Evolutionary conservation across 352 stramenopile genomes (phyloP).

Genomic region (Globisporangium parvum): DNA sequence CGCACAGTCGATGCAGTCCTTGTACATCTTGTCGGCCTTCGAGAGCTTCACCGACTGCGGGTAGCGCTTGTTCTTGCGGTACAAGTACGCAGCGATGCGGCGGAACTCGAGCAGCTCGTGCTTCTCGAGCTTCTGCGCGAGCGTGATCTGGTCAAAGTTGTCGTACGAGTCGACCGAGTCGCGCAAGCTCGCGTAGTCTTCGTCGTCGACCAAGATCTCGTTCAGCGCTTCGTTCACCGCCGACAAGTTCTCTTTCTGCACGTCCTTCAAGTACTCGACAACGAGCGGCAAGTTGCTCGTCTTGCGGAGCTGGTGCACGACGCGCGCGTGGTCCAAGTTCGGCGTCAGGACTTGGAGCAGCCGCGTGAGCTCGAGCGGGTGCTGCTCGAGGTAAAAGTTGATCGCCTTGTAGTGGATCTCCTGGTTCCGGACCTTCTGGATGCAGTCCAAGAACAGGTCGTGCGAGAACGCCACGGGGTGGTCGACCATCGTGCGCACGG

Average conservation of each 20-base stretch:
- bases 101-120: slow-evolving; percentile 99
- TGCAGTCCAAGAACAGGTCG: slow-evolving; percentile 98
- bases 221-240: slow-evolving; percentile 99
- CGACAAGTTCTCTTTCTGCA: slow-evolving; percentile 98
- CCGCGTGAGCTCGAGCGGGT: slow-evolving; percentile 95
- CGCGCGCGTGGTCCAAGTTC: slow-evolving; percentile 97
- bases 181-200: slow-evolving; percentile 96
- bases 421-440: slow-evolving; percentile 98
- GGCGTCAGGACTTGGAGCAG: slow-evolving; percentile 98
- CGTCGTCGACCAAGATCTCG: slow-evolving; percentile 94
- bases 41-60: slow-evolving; percentile 97
- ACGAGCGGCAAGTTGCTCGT: slow-evolving; percentile 96
- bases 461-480: slow-evolving; percentile 96
- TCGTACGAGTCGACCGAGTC: slow-evolving; percentile 98
- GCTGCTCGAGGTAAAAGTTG: slow-evolving; percentile 97
- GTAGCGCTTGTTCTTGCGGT: slow-evolving; percentile 99
- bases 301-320: slow-evolving; percentile 98
- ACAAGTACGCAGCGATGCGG: slow-evolving; percentile 98
- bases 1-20: slow-evolving; percentile 99
- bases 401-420: slow-evolving; percentile 99
- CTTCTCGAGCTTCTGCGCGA: slow-evolving; percentile 98
- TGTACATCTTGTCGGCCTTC: slow-evolving; percentile 99
- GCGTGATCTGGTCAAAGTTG: slow-evolving; percentile 99
- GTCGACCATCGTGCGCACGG: slow-evolving; percentile 99
- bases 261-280: slow-evolving; percentile 96